Evolutionary conservation across 441 rosid genomes (phyloP).

Genomic region (Corymbia citriodora): DNA sequence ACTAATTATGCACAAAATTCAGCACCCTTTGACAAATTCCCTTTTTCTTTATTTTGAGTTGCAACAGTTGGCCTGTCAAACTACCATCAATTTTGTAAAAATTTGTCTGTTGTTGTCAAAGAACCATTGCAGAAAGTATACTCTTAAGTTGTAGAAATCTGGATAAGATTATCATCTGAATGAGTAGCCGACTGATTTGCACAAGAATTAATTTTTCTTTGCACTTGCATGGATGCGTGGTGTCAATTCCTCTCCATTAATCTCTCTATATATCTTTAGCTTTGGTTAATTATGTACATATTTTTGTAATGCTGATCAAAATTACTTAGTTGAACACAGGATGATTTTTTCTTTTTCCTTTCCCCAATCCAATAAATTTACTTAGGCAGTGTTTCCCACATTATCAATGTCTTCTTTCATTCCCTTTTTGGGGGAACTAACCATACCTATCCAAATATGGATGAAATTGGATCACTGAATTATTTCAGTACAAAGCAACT

Average conservation of each 20-base stretch:
- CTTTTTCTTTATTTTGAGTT: not conserved
- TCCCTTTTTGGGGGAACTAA: not conserved
- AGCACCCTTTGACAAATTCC: not conserved
- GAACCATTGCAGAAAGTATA: not conserved
- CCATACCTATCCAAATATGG: not conserved
- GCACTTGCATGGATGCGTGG: not conserved
- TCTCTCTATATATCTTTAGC: not conserved
- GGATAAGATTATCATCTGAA: not conserved
- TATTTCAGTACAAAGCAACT: not conserved
- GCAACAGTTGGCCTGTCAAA: not conserved
- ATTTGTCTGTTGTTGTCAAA: not conserved
- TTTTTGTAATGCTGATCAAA: not conserved
- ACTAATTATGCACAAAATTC: not conserved
- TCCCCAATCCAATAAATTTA: not conserved
- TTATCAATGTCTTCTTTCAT: not conserved
- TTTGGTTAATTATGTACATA: not conserved
- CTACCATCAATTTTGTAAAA: not conserved
- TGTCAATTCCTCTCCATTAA: not conserved
- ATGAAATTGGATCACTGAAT: not conserved
- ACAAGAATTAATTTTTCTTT: not conserved
- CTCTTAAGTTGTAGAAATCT: not conserved
- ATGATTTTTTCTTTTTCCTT: not conserved
- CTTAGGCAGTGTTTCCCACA: not conserved
- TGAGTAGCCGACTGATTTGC: not conserved
- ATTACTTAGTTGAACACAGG: not conserved